Conservation (phyloP, 1,139 yeast genomes). For the Suhomyces bolitotheri region DNA sequence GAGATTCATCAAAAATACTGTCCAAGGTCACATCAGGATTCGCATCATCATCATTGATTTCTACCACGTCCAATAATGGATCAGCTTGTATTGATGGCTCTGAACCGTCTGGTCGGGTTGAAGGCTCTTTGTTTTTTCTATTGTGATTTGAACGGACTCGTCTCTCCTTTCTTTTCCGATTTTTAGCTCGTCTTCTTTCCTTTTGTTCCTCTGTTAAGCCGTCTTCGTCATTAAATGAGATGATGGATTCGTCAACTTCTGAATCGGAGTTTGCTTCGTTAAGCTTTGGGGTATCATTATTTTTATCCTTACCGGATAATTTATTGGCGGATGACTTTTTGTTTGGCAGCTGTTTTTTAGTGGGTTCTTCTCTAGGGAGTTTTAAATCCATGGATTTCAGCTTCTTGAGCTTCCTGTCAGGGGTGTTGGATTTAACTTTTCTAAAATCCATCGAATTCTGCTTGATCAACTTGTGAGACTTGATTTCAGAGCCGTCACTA, state of each 20-base stretch:
- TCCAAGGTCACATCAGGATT: slow-evolving; percentile 16
- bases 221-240: slow-evolving; percentile 6
- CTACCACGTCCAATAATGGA: slow-evolving; percentile 4
- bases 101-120: neutral
- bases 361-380: slow-evolving; percentile 2
- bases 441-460: slow-evolving; percentile 17
- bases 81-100: slow-evolving; percentile 2
- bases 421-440: slow-evolving; percentile 10
- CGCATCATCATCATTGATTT: slow-evolving; percentile 5
- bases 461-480: slow-evolving; percentile 11
- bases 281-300: slow-evolving; percentile 3
- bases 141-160: slow-evolving; percentile 14
- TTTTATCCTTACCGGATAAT: slow-evolving; percentile 3
- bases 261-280: slow-evolving; percentile 14
- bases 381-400: slow-evolving; percentile 18
- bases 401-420: slow-evolving; percentile 14
- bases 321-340: slow-evolving; percentile 12
- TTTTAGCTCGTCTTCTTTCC: slow-evolving; percentile 17
- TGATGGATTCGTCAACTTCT: slow-evolving; percentile 15
- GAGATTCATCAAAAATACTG: slow-evolving; percentile 15
- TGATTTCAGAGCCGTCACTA: slow-evolving; percentile 1
- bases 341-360: slow-evolving; percentile 6
- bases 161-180: slow-evolving; percentile 19
- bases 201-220: slow-evolving; percentile 16
- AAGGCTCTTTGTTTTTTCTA: slow-evolving; percentile 3